These are phyloP conservation scores for Termitomyces bulborhizus DNA, from an alignment of 768 basidiomycete genomes.

Conservation along the genomic window DNA sequence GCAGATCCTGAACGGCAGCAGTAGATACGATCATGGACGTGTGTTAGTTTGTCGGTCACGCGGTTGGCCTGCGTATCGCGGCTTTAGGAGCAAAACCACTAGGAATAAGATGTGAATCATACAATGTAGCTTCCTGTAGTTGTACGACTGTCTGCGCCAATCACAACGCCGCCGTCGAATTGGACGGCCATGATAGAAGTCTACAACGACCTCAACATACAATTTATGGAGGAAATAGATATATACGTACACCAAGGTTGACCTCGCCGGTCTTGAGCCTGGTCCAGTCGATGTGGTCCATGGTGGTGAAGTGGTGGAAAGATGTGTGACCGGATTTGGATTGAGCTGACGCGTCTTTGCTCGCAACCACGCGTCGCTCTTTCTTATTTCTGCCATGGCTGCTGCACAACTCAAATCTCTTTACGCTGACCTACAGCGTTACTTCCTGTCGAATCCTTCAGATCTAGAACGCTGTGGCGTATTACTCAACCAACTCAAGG, in stretches of 20 bases:
- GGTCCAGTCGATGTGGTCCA: slow-evolving; percentile 74
- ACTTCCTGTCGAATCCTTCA: slow-evolving; percentile 59
- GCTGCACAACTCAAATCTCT: slow-evolving; percentile 47
- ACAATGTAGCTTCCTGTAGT: slow-evolving; percentile 97
- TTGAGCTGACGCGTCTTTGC: slow-evolving; percentile 15
- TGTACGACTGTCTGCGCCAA: slow-evolving; percentile 96
- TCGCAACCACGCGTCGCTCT: slow-evolving; percentile 29
- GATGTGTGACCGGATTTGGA: slow-evolving; percentile 14
- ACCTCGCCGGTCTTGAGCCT: slow-evolving; percentile 93
- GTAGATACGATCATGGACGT: slow-evolving; percentile 96
- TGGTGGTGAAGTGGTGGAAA: slow-evolving; percentile 24
- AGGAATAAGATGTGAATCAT: slow-evolving; percentile 19
- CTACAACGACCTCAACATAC: slow-evolving; percentile 29
- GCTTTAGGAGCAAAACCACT: background rate
- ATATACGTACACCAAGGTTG: slow-evolving; percentile 81
- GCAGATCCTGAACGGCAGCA: slow-evolving; percentile 98
- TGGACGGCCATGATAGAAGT: slow-evolving; percentile 99
- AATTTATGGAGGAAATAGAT: background rate
- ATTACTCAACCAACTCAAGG: slow-evolving; percentile 73
- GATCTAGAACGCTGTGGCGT: slow-evolving; percentile 63
- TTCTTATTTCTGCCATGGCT: slow-evolving; percentile 34
- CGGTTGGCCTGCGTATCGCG: slow-evolving; percentile 70
- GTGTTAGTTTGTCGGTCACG: slow-evolving; percentile 96
- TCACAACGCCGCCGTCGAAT: slow-evolving; percentile 90
- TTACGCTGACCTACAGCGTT: slow-evolving; percentile 60